Evolutionary conservation across 768 basidiomycete genomes (phyloP), one percentile per base, ranked within the genome.

Genomic region (Termitomyces sp.): DNA sequence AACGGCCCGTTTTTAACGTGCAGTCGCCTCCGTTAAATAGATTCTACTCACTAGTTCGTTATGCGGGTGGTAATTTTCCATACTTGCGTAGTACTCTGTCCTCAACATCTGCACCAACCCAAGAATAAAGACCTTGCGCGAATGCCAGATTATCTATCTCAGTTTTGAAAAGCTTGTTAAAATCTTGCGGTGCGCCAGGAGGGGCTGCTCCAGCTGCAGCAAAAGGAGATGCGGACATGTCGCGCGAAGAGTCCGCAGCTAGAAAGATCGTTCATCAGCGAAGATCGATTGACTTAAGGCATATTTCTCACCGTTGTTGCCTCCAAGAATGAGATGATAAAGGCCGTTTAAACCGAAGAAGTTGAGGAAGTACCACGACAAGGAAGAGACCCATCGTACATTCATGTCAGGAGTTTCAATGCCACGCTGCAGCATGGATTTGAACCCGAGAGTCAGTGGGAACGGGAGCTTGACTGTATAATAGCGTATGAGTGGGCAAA

Each of bases 331-430:
- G 58, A 98, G 85, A 49, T 89, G 90, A 76, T 98, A 99, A 17
- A 99, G 72, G 17, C 94, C 95, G 66, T 98, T 98, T 60, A 99
- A 74, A 53, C 96, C 96, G 71, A 99, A 98, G 74, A 98, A 91
- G 77, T 98, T 98, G 65, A 98, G 84, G 73, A 99, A 98, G 74
- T 98, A 99, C 97, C 97, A 98, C 17, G 93, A 95, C 54, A 98
- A 78, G 11, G 97, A 97, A 21, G 97, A 99, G 33, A 98, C 97
- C 95, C 97, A 99, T 73, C 92, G 84, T 11, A 98, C 97, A 70
- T 98, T 96, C 89, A 98, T 91, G 68, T 97, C 94, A 11, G 86
- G 86, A 0, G 95, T 95, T 67, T 94, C 89, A 48, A 98, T 90
- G 26, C 95, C 96, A 50, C 95, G 86, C 65, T 98, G 95, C 11